Percentiles rank a stretch among this genome's conserved stretches.
phyloP scores from a whole-genome alignment of 306 rosid species.

The Hippophae tibetana region DNA sequence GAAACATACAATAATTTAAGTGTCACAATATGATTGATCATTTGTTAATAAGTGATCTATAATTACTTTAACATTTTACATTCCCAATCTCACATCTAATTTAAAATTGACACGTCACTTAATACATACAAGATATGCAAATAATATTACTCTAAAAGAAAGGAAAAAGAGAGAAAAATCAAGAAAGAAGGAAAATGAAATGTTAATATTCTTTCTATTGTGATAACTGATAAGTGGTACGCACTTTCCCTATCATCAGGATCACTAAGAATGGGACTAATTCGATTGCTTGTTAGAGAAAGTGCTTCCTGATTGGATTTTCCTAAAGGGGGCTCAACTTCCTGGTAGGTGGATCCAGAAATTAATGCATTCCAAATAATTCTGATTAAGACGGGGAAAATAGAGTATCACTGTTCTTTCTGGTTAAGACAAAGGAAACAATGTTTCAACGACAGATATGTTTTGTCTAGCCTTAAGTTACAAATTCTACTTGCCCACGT shows the following conservation, averaged over 20 bases:
- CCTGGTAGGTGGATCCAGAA: conserved; percentile 11
- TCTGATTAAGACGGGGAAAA: background rate
- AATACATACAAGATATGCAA: too few relatives aligned
- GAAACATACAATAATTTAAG: too few relatives aligned
- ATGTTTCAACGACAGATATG: conserved; percentile 3
- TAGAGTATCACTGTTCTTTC: background rate
- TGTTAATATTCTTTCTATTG: background rate
- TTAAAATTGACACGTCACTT: too few relatives aligned
- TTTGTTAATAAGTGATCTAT: too few relatives aligned
- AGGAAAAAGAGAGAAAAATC: background rate
- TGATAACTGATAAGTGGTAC: background rate
- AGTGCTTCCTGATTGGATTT: conserved; percentile 11
- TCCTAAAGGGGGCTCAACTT: conserved; percentile 2
- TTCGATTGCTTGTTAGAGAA: conserved; percentile 9
- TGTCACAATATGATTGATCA: too few relatives aligned
- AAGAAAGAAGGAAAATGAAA: background rate
- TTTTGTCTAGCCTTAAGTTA: background rate
- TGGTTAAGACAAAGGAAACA: conserved; percentile 5
- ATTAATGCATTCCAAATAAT: background rate
- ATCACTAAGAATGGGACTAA: conserved; percentile 9
- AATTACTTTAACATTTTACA: too few relatives aligned
- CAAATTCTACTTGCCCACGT: too few relatives aligned
- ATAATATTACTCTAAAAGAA: background rate
- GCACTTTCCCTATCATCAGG: background rate
- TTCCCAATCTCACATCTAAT: too few relatives aligned